phyloP scores from a whole-genome alignment of 169 alveolate species.

The Plasmodium cynomolgi region DNA sequence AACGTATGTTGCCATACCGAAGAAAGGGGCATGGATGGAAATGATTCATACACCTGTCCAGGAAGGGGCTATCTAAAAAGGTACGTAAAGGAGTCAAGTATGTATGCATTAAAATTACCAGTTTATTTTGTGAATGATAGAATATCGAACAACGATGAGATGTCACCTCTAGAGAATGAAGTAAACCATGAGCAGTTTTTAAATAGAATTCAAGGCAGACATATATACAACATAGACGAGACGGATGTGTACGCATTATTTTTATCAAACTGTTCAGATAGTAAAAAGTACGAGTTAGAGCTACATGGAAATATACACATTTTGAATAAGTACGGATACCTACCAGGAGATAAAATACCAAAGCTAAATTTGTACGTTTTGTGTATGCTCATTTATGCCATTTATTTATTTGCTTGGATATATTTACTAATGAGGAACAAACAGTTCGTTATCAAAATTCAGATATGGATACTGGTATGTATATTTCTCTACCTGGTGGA shows the following conservation, averaged over 20 bases:
- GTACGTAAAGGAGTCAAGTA: constrained; percentile 30
- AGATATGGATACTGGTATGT: constrained; percentile 72
- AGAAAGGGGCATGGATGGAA: constrained; percentile 19
- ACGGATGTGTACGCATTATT: constrained; percentile 72
- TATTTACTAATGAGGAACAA: constrained; percentile 50
- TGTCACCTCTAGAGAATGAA: neutral
- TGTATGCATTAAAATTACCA: constrained; percentile 71
- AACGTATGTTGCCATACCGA: constrained; percentile 53
- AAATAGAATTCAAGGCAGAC: constrained; percentile 5
- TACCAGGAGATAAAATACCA: constrained; percentile 75
- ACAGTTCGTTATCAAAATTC: constrained; percentile 59
- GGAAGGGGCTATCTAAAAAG: constrained; percentile 73
- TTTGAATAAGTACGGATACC: constrained; percentile 67
- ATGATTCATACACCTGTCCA: constrained; percentile 57
- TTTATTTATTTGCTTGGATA: constrained; percentile 48
- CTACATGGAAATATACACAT: constrained; percentile 76
- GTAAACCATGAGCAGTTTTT: constrained; percentile 27
- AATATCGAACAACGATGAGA: neutral
- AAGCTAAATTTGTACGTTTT: constrained; percentile 69
- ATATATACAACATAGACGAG: constrained; percentile 28
- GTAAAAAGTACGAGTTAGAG: constrained; percentile 65
- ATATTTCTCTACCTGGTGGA: constrained; percentile 56
- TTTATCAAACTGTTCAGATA: constrained; percentile 69
- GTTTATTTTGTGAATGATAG: constrained; percentile 73
- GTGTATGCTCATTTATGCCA: constrained; percentile 25